A percentile compares a stretch with the other conserved stretches of the same genome.
Conservation (phyloP, 2,329 filamentous ascomycete species). For the Epichloe amarillans region DNA sequence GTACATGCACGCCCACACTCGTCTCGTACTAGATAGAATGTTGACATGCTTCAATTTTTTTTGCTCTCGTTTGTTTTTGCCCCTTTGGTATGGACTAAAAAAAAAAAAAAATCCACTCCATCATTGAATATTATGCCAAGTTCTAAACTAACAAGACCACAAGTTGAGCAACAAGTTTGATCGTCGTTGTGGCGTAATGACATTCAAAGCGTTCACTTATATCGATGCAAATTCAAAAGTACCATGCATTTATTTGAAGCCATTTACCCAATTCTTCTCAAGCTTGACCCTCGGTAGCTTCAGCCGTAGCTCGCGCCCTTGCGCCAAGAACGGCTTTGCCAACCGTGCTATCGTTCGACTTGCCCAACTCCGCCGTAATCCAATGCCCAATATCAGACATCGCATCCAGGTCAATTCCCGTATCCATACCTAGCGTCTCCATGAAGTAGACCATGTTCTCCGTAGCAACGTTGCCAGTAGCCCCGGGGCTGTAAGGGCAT, state of each 20-base stretch:
- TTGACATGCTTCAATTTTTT: too few species aligned
- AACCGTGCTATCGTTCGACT: constrained; percentile 51
- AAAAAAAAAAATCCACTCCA: too few species aligned
- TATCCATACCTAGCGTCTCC: constrained; percentile 60
- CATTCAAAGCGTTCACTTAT: too few species aligned
- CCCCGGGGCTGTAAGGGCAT: constrained; percentile 74
- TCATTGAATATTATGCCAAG: too few species aligned
- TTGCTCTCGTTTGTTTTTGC: too few species aligned
- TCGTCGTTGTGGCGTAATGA: too few species aligned
- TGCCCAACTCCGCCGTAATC: constrained; percentile 53
- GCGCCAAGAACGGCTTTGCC: constrained; percentile 50
- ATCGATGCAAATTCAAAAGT: too few species aligned
- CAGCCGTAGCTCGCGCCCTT: constrained; percentile 18
- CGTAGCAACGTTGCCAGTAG: constrained; percentile 75
- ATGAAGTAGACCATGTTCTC: constrained; percentile 74
- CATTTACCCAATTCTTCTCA: not conserved
- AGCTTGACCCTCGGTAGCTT: constrained; percentile 12
- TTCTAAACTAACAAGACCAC: too few species aligned
- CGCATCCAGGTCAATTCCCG: constrained; percentile 56
- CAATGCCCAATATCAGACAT: constrained; percentile 57
- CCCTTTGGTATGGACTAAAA: too few species aligned
- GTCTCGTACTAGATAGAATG: too few species aligned
- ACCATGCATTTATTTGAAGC: not conserved
- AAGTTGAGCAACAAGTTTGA: too few species aligned
- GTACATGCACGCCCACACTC: too few species aligned